Evolutionary conservation across 768 basidiomycete genomes (phyloP).

Genomic region (Mycena kentingensis): DNA sequence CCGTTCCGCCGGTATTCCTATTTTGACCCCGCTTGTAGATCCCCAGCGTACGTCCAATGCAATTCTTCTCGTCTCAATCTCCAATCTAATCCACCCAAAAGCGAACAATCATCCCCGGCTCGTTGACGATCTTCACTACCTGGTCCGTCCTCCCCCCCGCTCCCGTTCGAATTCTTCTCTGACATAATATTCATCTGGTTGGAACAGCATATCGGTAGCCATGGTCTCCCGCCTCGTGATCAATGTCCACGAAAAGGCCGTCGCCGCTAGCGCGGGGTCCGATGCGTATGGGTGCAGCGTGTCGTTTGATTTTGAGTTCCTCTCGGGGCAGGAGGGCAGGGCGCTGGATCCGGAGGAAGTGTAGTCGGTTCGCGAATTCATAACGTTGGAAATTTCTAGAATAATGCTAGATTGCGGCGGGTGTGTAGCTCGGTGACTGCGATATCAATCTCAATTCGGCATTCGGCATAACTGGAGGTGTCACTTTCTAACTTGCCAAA

Average conservation of each 20-base stretch:
- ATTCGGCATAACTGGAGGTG: no score
- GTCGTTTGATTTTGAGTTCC: no score
- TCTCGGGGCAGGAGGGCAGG: no score
- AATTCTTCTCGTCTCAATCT: neutral
- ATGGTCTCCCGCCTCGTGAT: slow-evolving; percentile 4
- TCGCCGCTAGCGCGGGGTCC: no score
- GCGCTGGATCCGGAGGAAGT: no score
- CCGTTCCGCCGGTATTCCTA: slow-evolving; percentile 6
- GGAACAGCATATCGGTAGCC: neutral
- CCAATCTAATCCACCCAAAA: neutral
- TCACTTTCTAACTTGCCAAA: no score
- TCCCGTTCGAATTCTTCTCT: neutral
- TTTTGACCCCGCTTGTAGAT: slow-evolving; percentile 17
- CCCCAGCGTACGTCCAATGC: slow-evolving; percentile 27
- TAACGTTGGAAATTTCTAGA: no score
- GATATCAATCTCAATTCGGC: no score
- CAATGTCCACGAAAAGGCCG: slow-evolving; percentile 5
- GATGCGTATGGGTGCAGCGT: no score
- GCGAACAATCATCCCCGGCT: slow-evolving; percentile 48
- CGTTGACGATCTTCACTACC: slow-evolving; percentile 52
- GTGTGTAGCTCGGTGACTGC: no score
- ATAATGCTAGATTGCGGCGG: no score
- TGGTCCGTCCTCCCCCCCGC: slow-evolving; percentile 33
- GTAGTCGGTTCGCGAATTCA: no score
- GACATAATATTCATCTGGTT: neutral